Evolutionary conservation across 1,284 basidiomycete species (phyloP), one percentile per base, ranked within the genome.

Genomic region (Moesziomyces sp.): DNA sequence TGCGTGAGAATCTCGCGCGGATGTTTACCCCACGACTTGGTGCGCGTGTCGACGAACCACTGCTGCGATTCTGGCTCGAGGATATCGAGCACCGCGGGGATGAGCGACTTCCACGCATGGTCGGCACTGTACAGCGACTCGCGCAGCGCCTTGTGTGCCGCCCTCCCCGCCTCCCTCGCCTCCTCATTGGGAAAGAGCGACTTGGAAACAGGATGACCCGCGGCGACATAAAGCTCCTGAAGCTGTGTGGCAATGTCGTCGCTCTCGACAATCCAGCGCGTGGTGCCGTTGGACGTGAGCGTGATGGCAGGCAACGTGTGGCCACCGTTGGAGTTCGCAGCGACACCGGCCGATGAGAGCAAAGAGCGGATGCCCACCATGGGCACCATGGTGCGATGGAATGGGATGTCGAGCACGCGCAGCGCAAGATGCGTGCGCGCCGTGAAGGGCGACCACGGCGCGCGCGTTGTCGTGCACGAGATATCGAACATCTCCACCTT

Each of bases 401-500:
- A 72, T 14, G 69, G 55, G 16, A 72, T 50, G 3, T 43, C 63
- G 44, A 72, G 69, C 47, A 72, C 19, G 5, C 58, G 54, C 26
- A 72, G 59, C 3, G 69, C 46, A 0, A 72, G 46, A 14, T 52
- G 66, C 10, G 59, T 72, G 10, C 69, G 69, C n/a, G 58, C 35
- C 3, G 69, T 72, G 45, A 40, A 66, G 5, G 69, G 69, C 14
- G 61, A 65, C 69, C 69, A 72, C 44, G 69, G 55, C 43, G 58
- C 40, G n/a, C 34, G 19, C 30, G 69, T 64, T 16, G 8, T 55
- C 6, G 47, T 45, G 48, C 61, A 66, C 34, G 48, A 47, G 35
- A 72, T 65, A 49, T 72, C 63, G 63, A 66, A 72, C 28, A 72
- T 62, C 4, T 55, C 55, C 38, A 72, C 51, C 28, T 43, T 14